Evolutionary conservation across 768 basidiomycete species (phyloP).

Genomic region (Leccinum variicolor): DNA sequence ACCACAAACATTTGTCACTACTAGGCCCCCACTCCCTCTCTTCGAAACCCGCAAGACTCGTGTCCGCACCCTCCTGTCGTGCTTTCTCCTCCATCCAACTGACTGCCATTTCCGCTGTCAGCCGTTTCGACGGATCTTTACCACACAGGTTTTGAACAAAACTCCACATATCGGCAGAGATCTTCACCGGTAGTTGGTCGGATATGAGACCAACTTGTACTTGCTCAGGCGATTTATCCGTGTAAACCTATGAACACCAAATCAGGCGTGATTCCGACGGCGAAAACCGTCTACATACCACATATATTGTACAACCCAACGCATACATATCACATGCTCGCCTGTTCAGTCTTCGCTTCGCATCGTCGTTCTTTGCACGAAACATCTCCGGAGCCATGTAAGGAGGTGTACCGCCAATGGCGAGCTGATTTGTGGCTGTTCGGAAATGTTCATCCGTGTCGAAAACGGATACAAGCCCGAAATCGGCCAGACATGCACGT

Average conservation of each 20-base stretch:
- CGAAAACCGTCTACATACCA: slow-evolving; percentile 20
- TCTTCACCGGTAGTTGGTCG: slow-evolving; percentile 7
- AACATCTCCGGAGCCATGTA: slow-evolving; percentile 30
- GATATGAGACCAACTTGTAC: background rate
- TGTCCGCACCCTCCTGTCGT: slow-evolving; percentile 3
- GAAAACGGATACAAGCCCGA: slow-evolving; percentile 35
- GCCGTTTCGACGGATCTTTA: slow-evolving; percentile 12
- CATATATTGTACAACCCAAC: slow-evolving; percentile 39
- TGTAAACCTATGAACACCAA: slow-evolving; percentile 12
- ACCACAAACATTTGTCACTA: slow-evolving; percentile 12
- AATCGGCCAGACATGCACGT: slow-evolving; percentile 48
- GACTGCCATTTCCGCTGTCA: slow-evolving; percentile 21
- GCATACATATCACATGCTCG: slow-evolving; percentile 40
- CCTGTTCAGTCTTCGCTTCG: slow-evolving; percentile 18
- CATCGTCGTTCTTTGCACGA: background rate
- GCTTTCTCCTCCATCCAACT: slow-evolving; percentile 25
- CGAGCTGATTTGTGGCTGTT: slow-evolving; percentile 5
- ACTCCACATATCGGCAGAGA: slow-evolving; percentile 26
- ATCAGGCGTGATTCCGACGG: background rate
- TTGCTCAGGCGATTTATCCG: background rate
- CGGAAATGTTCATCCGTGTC: slow-evolving; percentile 12
- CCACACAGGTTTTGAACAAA: slow-evolving; percentile 31
- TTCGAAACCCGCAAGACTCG: slow-evolving; percentile 1
- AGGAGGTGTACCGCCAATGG: slow-evolving; percentile 12
- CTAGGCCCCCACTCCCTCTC: slow-evolving; percentile 12